Evolutionary conservation across 1,284 basidiomycete genomes (phyloP), one percentile per base, ranked within the genome.

Genomic region (Ustilago cynodontis): DNA sequence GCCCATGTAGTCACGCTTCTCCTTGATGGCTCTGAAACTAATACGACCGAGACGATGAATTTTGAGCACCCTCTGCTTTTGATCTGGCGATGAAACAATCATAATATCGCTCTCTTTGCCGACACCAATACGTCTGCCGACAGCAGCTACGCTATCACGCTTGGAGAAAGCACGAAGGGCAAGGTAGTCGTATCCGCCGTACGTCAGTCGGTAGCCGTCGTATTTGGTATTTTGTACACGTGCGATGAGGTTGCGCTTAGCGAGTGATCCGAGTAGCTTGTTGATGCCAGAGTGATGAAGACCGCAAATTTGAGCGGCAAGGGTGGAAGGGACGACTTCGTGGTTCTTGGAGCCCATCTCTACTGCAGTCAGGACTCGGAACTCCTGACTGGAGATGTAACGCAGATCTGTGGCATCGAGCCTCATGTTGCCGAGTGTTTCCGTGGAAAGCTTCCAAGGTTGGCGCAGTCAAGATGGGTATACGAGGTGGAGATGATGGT

Each of bases 271-370:
- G 61, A 98, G 89, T 43, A 94, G 88, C 87, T 98, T 99, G 88
- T 95, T 97, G 60, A 97, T 93, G 1, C 94, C 94, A 47, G 96
- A 95, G 75, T 92, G 93, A 35, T 94, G 89, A 56, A 98, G 88
- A 20, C 94, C 93, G 10, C 95, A 95, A 53, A 99, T 93, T 86
- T 96, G 93, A 3, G 93, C 92, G 77, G 98, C 94, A 67, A 98
- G 90, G 0, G 90, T 86, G 0, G 93, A 92, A 1, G 96, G 96
- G 2, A 99, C 95, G 49, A 98, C 90, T 87, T 98, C 93, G 85
- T 99, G 96, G 84, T 98, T 98, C 88, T 97, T 97, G 5, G 94
- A 97, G 37, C 96, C 97, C 90, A 97, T 95, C 88, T 99, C 96
- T 45, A 97, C 94, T 54, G 96, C 94, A 26, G 94, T 94, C 37